phyloP scores from a whole-genome alignment of 164 flowering plant genomes.

The Magnolia changhungtana region DNA sequence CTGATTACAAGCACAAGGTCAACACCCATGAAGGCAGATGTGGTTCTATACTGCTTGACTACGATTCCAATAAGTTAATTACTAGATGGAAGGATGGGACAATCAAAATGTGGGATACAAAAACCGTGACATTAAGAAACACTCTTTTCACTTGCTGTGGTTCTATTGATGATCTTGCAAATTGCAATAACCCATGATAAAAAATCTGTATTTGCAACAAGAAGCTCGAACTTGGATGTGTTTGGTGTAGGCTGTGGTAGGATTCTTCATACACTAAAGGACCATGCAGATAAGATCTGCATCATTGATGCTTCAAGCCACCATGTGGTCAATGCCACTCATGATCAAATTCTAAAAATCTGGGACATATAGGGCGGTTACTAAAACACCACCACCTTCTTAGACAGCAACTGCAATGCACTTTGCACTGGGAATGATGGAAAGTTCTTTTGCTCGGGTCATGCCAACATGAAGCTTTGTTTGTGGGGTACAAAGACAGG shows the following conservation, averaged over 20 bases:
- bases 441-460: conserved; percentile 81
- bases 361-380: conserved; percentile 93
- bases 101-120: conserved; percentile 86
- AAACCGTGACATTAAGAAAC: conserved; percentile 44
- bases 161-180: no score
- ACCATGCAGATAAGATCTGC: conserved; percentile 88
- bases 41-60: conserved; percentile 65
- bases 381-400: conserved; percentile 72
- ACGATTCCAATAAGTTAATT: conserved; percentile 62
- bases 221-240: conserved; percentile 25
- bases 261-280: conserved; percentile 83
- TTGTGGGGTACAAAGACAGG: conserved; percentile 83
- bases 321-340: conserved; percentile 82
- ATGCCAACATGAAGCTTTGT: conserved; percentile 85
- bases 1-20: conserved; percentile 57
- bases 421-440: conserved; percentile 82
- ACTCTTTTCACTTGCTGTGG: conserved; percentile 44
- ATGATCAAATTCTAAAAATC: conserved; percentile 85
- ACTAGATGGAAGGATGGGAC: conserved; percentile 86
- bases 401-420: conserved; percentile 83
- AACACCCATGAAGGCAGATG: conserved; percentile 91
- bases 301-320: conserved; percentile 81
- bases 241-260: conserved; percentile 83
- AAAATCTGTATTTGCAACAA: no score
- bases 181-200: no score